Conservation (phyloP, 768 basidiomycete genomes). For the Russula sp. region DNA sequence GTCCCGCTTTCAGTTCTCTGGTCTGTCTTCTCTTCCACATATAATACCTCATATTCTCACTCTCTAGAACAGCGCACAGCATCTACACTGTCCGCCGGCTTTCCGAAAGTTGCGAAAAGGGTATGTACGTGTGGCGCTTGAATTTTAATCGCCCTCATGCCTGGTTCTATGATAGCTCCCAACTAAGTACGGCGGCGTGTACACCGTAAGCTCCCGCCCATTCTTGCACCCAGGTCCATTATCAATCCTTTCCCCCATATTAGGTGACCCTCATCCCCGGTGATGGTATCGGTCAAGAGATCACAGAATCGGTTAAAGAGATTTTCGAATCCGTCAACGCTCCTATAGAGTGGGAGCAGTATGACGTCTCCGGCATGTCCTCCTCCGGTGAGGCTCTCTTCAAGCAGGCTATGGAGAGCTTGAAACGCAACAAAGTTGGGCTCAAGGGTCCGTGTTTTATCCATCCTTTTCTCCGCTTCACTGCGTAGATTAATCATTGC, state of each 20-base stretch:
- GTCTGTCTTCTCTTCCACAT: conserved; percentile 36
- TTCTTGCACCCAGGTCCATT: conserved; percentile 6
- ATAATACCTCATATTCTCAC: conserved; percentile 13
- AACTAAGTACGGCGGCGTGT: conserved; percentile 90
- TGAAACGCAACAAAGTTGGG: conserved; percentile 96
- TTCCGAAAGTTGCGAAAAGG: conserved; percentile 66
- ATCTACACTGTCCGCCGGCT: conserved; percentile 73
- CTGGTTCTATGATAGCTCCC: conserved; percentile 45
- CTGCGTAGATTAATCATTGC: background rate
- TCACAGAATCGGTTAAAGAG: conserved; percentile 97
- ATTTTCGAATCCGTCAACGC: conserved; percentile 97
- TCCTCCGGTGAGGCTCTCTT: conserved; percentile 91
- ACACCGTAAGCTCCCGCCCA: conserved; percentile 54
- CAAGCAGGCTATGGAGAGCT: conserved; percentile 95
- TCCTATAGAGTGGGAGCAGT: conserved; percentile 99
- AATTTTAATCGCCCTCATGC: conserved; percentile 8
- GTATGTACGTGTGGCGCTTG: conserved; percentile 38
- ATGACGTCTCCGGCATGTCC: conserved; percentile 95
- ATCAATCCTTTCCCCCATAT: conserved; percentile 25
- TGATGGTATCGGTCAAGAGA: conserved; percentile 95
- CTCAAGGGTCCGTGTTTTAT: conserved; percentile 72
- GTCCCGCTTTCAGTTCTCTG: conserved; percentile 46
- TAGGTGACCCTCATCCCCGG: conserved; percentile 97
- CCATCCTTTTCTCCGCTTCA: background rate
- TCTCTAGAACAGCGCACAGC: conserved; percentile 49